Base-by-base conservation (phyloP, 495 filamentous ascomycete species). In the Daldinia vernicosa region DNA sequence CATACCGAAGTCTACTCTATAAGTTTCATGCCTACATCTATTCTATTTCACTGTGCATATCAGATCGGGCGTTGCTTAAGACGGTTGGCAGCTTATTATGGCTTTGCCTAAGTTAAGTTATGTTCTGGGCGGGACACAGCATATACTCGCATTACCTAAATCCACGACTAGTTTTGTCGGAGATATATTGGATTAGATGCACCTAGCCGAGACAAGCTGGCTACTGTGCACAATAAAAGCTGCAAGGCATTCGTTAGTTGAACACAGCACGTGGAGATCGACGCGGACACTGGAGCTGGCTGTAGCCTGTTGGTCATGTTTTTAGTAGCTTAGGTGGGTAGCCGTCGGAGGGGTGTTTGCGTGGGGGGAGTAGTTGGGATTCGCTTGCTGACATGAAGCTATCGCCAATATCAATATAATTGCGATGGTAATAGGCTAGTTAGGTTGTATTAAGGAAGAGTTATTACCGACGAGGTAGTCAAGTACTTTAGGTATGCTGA, bases 181-280 rank as follows among this genome's bases (percentile, higher is more conserved):
- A 51, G 26, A 26, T 47, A 67, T 66, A 62, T 58, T 51, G 47
- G 6, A 19, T 24, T 53, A n/a, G 11, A 66, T 54, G 69, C 35
- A 39, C 53, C 47, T 55, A 60, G 60, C 69, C 64, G 69, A 72
- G 60, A 72, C 69, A 53, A 30, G 51, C 6, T 30, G 30, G 40
- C 4, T 66, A 58, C 17, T n/a, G 33, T 22, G 27, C 9, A 32
- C 32, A 33, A n/a, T 15, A 3, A 43, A 53, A 53, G 24, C 69
- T 67, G 60, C 63, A 67, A 58, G 63, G 37, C 55, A 68, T 64
- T 60, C 28, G 50, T n/a, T 67, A 67, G 69, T 53, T 35, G 33
- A 35, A 35, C 33, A 35, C 33, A 35, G 60, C 64, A 72, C 69
- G 64, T 68, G 69, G 64, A 68, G 45, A 47, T 40, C 55, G 35